Percentiles rank a stretch among this genome's conserved stretches.
Evolutionary conservation across 2,329 filamentous ascomycete species (phyloP).

Genomic region (Colletotrichum kahawae): DNA sequence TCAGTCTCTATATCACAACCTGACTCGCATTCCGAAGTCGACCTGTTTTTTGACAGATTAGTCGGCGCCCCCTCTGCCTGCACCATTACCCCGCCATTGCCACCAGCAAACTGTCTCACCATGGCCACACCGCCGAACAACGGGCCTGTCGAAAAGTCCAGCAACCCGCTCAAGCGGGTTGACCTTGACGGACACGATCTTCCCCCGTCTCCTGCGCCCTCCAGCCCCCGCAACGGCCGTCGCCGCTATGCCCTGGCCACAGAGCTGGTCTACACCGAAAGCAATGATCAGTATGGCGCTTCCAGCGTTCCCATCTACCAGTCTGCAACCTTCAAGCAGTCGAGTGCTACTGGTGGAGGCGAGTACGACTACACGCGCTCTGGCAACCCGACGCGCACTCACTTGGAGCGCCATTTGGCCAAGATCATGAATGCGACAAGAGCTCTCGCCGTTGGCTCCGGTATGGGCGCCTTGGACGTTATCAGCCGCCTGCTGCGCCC

Average conservation of each 20-base stretch:
- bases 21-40: not conserved
- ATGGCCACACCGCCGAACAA: constrained; percentile 21
- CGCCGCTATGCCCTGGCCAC: constrained; percentile 91
- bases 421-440: constrained; percentile 98
- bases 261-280: constrained; percentile 94
- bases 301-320: constrained; percentile 98
- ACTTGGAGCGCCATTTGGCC: constrained; percentile 93
- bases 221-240: constrained; percentile 82
- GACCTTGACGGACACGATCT: constrained; percentile 85
- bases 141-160: constrained; percentile 6
- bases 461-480: constrained; percentile 97
- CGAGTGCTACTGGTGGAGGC: constrained; percentile 74
- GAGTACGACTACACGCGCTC: constrained; percentile 99
- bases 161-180: constrained; percentile 59
- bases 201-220: constrained; percentile 91
- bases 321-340: constrained; percentile 97
- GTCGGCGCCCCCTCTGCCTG: not conserved
- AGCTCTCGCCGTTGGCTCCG: constrained; percentile 90
- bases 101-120: not conserved
- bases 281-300: constrained; percentile 95
- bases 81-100: not conserved
- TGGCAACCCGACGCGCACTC: constrained; percentile 94
- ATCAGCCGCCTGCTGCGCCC: constrained; percentile 90
- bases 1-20: not conserved
- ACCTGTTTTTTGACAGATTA: not conserved